Percentiles rank a stretch among this genome's conserved stretches.
These are phyloP conservation scores for Citrullus colocynthis DNA, from an alignment of 306 rosid species.

Conservation along the genomic window DNA sequence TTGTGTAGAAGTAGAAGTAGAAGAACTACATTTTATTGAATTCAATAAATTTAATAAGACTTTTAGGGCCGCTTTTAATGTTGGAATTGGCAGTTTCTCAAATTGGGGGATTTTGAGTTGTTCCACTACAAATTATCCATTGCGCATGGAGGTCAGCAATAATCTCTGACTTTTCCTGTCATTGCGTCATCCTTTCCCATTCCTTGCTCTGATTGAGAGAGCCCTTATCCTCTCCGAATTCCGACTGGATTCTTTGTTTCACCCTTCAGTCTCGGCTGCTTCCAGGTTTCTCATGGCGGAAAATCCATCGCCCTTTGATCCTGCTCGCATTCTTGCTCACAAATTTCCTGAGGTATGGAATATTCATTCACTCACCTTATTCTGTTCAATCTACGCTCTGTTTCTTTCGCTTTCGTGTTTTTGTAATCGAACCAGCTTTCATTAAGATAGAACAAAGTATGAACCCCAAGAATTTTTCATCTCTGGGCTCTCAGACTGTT, in stretches of 20 bases:
- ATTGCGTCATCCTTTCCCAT: not conserved
- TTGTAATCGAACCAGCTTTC: not conserved
- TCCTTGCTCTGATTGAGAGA: not conserved
- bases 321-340: constrained; percentile 41
- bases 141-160: not conserved
- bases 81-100: not conserved
- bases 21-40: too few relatives aligned
- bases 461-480: not conserved
- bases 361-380: not conserved
- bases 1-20: too few relatives aligned
- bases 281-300: constrained; percentile 19
- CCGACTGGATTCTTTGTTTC: not conserved
- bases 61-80: not conserved
- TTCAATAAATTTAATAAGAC: too few relatives aligned
- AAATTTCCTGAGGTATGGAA: constrained; percentile 64
- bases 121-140: not conserved
- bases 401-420: not conserved
- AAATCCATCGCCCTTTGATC: constrained; percentile 32
- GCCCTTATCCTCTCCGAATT: not conserved
- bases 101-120: not conserved
- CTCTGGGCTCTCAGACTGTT: not conserved
- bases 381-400: not conserved
- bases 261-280: not conserved
- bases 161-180: not conserved
- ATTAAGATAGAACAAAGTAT: not conserved